phyloP scores from a whole-genome alignment of 257 asterid species.

The Cordia subcordata region DNA sequence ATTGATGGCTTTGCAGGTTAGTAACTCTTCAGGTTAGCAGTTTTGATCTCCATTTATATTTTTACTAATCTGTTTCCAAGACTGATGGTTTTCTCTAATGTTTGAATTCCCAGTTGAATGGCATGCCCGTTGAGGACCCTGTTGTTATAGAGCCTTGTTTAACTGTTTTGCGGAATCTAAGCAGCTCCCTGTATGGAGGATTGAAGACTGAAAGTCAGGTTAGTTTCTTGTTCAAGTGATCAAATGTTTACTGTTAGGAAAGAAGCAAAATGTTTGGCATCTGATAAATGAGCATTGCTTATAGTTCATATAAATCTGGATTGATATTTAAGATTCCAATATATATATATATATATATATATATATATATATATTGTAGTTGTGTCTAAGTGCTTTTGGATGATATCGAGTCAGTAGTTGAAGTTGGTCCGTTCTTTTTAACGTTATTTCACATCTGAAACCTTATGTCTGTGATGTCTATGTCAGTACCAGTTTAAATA shows the following conservation, averaged over 20 bases:
- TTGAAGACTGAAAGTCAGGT: slow-evolving; percentile 75
- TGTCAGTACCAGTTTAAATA: too few relatives aligned
- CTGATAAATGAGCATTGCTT: background rate
- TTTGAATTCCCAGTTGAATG: slow-evolving; percentile 37
- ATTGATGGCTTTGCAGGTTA: slow-evolving; percentile 66
- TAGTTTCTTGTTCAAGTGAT: slow-evolving; percentile 12
- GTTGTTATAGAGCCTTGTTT: slow-evolving; percentile 65
- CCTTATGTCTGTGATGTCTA: too few relatives aligned
- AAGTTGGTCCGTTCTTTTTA: too few relatives aligned
- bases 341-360: too few relatives aligned
- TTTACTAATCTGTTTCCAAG: background rate
- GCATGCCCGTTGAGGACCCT: slow-evolving; percentile 38
- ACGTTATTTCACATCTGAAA: too few relatives aligned
- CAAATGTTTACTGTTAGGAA: background rate
- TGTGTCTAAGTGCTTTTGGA: too few relatives aligned
- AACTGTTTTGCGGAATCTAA: slow-evolving; percentile 58
- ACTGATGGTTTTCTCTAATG: background rate
- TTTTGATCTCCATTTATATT: slow-evolving; percentile 3
- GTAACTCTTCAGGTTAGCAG: slow-evolving; percentile 11
- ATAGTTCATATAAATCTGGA: background rate
- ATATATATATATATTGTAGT: too few relatives aligned
- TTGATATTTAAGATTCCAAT: too few relatives aligned
- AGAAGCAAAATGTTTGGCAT: too few relatives aligned
- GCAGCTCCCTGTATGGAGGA: slow-evolving; percentile 46
- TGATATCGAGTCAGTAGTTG: too few relatives aligned